phyloP scores from a whole-genome alignment of 2,329 filamentous ascomycete genomes.

The Colletotrichum sp. region DNA sequence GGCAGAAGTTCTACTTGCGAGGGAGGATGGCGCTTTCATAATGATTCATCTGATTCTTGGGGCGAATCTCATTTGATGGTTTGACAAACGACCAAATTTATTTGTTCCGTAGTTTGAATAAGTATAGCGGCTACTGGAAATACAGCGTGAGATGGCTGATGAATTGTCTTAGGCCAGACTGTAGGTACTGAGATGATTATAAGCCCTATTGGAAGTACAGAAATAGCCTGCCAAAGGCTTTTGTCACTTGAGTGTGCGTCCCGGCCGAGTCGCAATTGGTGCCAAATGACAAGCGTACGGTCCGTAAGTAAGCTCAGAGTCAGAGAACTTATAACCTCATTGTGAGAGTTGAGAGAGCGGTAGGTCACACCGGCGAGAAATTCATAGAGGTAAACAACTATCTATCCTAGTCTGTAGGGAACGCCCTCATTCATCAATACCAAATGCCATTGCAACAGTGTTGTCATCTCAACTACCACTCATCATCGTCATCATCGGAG shows the following conservation, averaged over 20 bases:
- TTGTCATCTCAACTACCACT: no score
- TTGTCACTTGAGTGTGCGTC: not conserved
- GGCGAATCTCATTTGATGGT: not conserved
- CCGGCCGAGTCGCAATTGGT: not conserved
- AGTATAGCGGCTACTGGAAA: not conserved
- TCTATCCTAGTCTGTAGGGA: no score
- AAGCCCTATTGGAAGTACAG: not conserved
- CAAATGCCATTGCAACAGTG: no score
- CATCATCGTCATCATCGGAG: no score
- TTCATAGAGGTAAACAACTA: not conserved
- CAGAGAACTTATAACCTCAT: no score
- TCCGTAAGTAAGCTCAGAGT: no score
- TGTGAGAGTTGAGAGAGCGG: not conserved
- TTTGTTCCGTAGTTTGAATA: not conserved
- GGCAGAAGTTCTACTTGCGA: not conserved
- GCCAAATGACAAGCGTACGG: not conserved
- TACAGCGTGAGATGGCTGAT: not conserved
- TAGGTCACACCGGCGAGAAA: not conserved
- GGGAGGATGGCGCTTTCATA: not conserved
- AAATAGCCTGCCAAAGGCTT: not conserved
- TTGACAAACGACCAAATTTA: not conserved
- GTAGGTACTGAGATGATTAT: not conserved
- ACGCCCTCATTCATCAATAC: no score
- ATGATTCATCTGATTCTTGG: not conserved
- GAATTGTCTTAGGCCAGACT: not conserved